Base-by-base conservation (phyloP, 345 rosid species). In the Hibiscus syriacus region DNA sequence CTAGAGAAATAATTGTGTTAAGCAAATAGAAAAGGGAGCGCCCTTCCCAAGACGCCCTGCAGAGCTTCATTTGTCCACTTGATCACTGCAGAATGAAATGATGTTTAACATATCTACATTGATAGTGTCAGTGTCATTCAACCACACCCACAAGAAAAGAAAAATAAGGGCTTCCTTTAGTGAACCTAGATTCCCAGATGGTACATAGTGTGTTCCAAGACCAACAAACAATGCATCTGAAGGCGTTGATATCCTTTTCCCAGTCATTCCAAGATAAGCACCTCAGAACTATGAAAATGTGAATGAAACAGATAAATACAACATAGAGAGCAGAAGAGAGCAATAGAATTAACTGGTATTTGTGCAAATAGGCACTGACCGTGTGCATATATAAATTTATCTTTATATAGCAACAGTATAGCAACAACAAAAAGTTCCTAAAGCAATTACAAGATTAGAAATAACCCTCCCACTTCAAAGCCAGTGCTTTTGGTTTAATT, bases 231-330 rank as follows among this genome's bases (percentile, higher is more conserved):
- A 73, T 0, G 96, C 96, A 79, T 90, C 92, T 41, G 98, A 82
- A 70, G 97, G 96, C 3, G 92, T 85, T 4, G 91, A 89, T 59
- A 90, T 75, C 70, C 94, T 93, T 76, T 76, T 85, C 58, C 98
- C 97, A 66, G 98, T 90, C 90, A 93, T 70, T 49, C 97, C 97
- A 73, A 93, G 92, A 76, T 89, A 93, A 70, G 88, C 80, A 70
- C 98, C 98, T 93, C 70, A 81, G 56, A 53, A 62, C 25, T n/a
- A 59, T 12, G 1, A 66, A 30, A 50, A 9, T 23, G 29, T 66
- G 50, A 50, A 68, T 22, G 30, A 30, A 5, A 32, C 32, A 38
- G 2, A 19, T 26, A 1, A 26, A 41, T 59, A 32, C 54, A 48
- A 25, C 32, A 52, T 27, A 19, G 23, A 17, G n/a, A n/a, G n/a